Percentiles rank a stretch among this genome's conserved stretches.
These are phyloP conservation scores for Trichoderma brevicompactum DNA, from an alignment of 2,329 filamentous ascomycete species.

Conservation along the genomic window DNA sequence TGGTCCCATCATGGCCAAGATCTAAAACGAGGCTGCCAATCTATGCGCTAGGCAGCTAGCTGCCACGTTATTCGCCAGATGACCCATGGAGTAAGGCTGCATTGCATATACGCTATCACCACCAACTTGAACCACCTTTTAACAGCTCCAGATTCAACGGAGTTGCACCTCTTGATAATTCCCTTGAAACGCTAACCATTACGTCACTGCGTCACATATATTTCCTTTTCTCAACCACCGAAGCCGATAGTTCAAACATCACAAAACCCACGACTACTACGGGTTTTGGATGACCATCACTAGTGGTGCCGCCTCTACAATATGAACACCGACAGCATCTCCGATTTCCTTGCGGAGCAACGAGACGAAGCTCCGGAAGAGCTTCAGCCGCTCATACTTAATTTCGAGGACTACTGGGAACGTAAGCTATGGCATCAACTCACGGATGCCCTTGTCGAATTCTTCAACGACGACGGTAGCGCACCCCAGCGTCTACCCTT, in stretches of 20 bases:
- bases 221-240: background rate
- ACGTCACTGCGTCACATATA: background rate
- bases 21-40: slow-evolving; percentile 7
- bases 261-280: background rate
- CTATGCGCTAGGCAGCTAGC: slow-evolving; percentile 21
- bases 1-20: background rate
- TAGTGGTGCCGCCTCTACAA: slow-evolving; percentile 28
- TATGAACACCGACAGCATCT: slow-evolving; percentile 87
- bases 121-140: slow-evolving; percentile 13
- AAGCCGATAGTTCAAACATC: background rate
- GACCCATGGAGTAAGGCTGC: slow-evolving; percentile 23
- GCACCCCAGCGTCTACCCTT: slow-evolving; percentile 82
- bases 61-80: slow-evolving; percentile 25
- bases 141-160: background rate
- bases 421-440: slow-evolving; percentile 99
- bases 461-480: slow-evolving; percentile 83
- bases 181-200: background rate
- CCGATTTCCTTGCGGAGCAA: slow-evolving; percentile 90
- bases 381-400: slow-evolving; percentile 83
- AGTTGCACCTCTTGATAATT: background rate
- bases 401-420: slow-evolving; percentile 97
- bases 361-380: slow-evolving; percentile 86
- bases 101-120: background rate
- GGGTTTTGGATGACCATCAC: slow-evolving; percentile 4
- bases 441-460: slow-evolving; percentile 83